phyloP scores from a whole-genome alignment of 1,139 yeast genomes.

The Candida labiduridarum region DNA sequence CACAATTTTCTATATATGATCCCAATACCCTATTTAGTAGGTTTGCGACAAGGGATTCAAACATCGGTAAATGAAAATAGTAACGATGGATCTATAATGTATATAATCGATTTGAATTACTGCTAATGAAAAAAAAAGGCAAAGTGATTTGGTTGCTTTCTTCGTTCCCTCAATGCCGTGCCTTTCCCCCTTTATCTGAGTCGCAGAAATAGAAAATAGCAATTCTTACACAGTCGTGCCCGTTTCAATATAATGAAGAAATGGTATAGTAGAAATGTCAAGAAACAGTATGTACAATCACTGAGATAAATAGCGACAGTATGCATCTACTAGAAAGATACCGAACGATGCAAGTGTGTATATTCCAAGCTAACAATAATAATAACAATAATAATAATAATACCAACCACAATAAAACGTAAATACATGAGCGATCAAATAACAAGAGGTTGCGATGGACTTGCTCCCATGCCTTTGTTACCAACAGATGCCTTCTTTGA shows the following conservation, averaged over 20 bases:
- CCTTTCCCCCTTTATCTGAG: neutral
- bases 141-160: neutral
- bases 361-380: too few species aligned
- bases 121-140: neutral
- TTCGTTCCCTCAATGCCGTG: neutral
- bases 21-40: conserved; percentile 58
- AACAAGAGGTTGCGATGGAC: conserved; percentile 12
- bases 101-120: neutral
- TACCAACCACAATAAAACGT: too few species aligned
- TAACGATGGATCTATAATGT: neutral
- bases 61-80: conserved; percentile 31
- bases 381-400: too few species aligned
- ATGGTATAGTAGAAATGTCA: neutral
- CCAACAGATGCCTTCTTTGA: conserved; percentile 8
- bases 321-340: too few species aligned
- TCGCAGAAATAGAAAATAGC: neutral
- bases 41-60: conserved; percentile 60
- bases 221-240: neutral
- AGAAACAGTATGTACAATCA: neutral
- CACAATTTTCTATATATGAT: conserved; percentile 89
- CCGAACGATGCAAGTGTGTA: too few species aligned
- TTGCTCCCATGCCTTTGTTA: conserved; percentile 9
- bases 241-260: neutral
- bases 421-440: neutral
- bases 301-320: too few species aligned